Evolutionary conservation across 208 protist species (phyloP), one percentile per base, ranked within the genome.

Genomic region (Leishmania gerbilli): DNA sequence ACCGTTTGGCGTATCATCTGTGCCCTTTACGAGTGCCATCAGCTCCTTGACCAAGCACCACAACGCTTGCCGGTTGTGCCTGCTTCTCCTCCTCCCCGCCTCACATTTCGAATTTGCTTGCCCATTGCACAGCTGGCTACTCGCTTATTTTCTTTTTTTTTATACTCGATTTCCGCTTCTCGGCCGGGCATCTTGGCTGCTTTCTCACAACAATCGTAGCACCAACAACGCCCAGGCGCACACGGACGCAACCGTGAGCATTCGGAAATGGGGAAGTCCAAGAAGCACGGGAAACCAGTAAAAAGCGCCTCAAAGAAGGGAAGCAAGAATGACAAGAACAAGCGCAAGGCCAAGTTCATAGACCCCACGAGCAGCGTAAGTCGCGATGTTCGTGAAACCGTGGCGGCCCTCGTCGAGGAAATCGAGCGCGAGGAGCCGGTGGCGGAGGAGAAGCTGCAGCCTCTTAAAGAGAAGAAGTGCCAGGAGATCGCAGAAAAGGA

Each of bases 331-430:
- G 91, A 94, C 74, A 86, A 83, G 21, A 80, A 56, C 65, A 93
- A 92, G 77, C 78, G 81, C 49, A 94, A 92, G 72, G 80, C 64
- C 8, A 94, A 92, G 77, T 87, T 90, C 75, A 83, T 87, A 77
- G 92, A 95, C 77, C 92, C 93, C 0, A 83, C 84, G 21, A 91
- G 91, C 80, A 89, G 85, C 81, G 84, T 92, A 62, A 91, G 82
- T 77, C 83, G 85, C 37, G 89, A 93, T 58, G 69, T 92, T 27
- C 82, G 88, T 31, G 85, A 86, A n/a, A 84, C 77, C 53, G 80
- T 94, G 21, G 85, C 84, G 78, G 88, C 86, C 40, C 80, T 94
- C 49, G 87, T 88, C 0, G 80, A 93, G 76, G 89, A 93, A 58
- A 92, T 95, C 76, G 90, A 95, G 79, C 64, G 82, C 47, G 64